Conservation (phyloP, 2,329 filamentous ascomycete species). For the Fusarium ambrosium region DNA sequence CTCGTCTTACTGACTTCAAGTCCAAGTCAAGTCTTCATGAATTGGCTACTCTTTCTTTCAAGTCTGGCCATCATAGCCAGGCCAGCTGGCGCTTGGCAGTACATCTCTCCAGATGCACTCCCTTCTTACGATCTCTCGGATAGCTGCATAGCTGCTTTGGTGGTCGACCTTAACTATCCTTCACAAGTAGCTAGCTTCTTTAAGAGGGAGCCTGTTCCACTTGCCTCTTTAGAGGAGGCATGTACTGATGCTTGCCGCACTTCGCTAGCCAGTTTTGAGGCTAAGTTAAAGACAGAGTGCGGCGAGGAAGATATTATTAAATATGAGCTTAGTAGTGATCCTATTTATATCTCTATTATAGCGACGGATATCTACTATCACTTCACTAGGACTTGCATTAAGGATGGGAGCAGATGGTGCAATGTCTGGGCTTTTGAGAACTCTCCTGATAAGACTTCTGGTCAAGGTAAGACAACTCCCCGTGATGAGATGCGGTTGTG, state of each 20-base stretch:
- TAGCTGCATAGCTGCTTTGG: slow-evolving; percentile 4
- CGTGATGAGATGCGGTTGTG: neutral
- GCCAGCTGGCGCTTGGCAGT: neutral
- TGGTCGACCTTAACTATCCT: neutral
- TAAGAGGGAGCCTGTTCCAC: slow-evolving; percentile 1
- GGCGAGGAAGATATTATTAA: slow-evolving; percentile 3
- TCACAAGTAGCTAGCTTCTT: slow-evolving; percentile 6
- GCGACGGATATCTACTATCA: slow-evolving; percentile 11
- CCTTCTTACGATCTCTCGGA: neutral
- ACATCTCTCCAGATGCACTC: slow-evolving; percentile 6
- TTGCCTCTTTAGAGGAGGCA: slow-evolving; percentile 8
- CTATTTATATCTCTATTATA: neutral
- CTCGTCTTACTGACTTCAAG: slow-evolving; percentile 1
- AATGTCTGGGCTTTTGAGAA: slow-evolving; percentile 11
- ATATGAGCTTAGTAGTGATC: neutral
- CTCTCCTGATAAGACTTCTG: neutral
- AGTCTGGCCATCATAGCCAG: neutral
- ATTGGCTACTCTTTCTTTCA: slow-evolving; percentile 4
- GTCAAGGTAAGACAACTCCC: neutral
- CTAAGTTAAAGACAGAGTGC: neutral
- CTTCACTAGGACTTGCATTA: slow-evolving; percentile 5
- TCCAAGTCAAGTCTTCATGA: neutral
- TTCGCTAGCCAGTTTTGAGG: slow-evolving; percentile 1
- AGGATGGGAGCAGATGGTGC: slow-evolving; percentile 2
- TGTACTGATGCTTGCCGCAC: neutral